Conservation (phyloP, 1,284 basidiomycete genomes). For the Pseudozyma hubeiensis region DNA sequence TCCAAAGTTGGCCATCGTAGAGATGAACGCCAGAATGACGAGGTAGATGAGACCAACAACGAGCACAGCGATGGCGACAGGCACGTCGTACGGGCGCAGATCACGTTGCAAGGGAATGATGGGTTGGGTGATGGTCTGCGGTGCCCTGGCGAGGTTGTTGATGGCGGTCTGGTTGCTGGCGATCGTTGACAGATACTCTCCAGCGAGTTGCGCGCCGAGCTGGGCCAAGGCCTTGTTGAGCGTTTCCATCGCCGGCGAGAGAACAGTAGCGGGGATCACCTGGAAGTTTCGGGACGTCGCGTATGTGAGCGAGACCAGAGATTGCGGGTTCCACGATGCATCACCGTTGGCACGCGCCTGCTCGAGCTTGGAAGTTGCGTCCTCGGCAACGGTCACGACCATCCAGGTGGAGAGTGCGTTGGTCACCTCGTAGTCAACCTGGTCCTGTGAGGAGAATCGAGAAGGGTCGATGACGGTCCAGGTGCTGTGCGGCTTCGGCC, state of each 20-base stretch:
- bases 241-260: conserved; percentile 36
- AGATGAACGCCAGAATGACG: conserved; percentile 72
- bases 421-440: conserved; percentile 52
- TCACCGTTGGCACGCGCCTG: conserved; percentile 56
- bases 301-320: conserved; percentile 49
- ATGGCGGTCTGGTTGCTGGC: conserved; percentile 45
- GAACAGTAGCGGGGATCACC: conserved; percentile 42
- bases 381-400: conserved; percentile 49
- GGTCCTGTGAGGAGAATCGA: conserved; percentile 36
- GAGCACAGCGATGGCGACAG: conserved; percentile 78
- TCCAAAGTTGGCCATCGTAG: conserved; percentile 54
- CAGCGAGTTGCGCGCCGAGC: conserved; percentile 35
- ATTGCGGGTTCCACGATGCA: conserved; percentile 51
- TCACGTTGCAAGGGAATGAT: conserved; percentile 74
- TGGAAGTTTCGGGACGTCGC: conserved; percentile 56
- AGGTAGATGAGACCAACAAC: conserved; percentile 83
- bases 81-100: conserved; percentile 76
- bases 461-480: conserved; percentile 45
- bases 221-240: conserved; percentile 24
- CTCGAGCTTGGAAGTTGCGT: conserved; percentile 46
- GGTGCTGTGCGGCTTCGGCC: conserved; percentile 54
- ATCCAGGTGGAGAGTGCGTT: conserved; percentile 38
- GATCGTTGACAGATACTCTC: conserved; percentile 40
- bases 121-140: conserved; percentile 74
- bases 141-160: conserved; percentile 71